These are phyloP conservation scores for Alnus glutinosa DNA, from an alignment of 306 rosid species.

Conservation along the genomic window DNA sequence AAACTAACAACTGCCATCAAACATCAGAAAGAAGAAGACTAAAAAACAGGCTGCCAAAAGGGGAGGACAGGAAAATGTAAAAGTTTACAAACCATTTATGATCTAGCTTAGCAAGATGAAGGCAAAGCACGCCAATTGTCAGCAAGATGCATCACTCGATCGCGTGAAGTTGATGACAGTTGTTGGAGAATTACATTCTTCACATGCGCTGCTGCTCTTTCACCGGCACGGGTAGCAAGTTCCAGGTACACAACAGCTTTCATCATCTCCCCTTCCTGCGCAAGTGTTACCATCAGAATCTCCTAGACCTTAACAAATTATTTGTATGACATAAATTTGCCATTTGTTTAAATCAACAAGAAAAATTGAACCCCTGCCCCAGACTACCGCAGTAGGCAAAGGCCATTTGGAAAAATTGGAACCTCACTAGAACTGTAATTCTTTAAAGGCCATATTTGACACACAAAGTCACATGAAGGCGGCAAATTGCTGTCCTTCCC, in stretches of 20 bases:
- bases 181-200: slow-evolving; percentile 65
- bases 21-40: neutral
- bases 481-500: neutral
- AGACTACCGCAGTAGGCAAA: neutral
- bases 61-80: neutral
- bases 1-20: neutral
- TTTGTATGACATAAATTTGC: neutral
- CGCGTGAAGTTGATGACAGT: slow-evolving; percentile 58
- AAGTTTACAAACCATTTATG: slow-evolving; percentile 3
- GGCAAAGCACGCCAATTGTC: slow-evolving; percentile 75
- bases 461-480: too few relatives aligned
- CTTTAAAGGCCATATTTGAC: neutral
- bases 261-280: slow-evolving; percentile 78
- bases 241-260: slow-evolving; percentile 88
- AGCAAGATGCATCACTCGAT: slow-evolving; percentile 55
- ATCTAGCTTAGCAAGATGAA: slow-evolving; percentile 41
- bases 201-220: slow-evolving; percentile 65
- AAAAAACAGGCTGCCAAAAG: neutral
- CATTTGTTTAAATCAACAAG: neutral
- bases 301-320: slow-evolving; percentile 1
- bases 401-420: neutral
- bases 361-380: neutral
- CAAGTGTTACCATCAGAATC: slow-evolving; percentile 25
- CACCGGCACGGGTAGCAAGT: slow-evolving; percentile 79
- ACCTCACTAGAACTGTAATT: neutral